Percentiles rank a stretch among this genome's conserved stretches.
Evolutionary conservation across 345 rosid species (phyloP).

Genomic region (Hibiscus trionum): DNA sequence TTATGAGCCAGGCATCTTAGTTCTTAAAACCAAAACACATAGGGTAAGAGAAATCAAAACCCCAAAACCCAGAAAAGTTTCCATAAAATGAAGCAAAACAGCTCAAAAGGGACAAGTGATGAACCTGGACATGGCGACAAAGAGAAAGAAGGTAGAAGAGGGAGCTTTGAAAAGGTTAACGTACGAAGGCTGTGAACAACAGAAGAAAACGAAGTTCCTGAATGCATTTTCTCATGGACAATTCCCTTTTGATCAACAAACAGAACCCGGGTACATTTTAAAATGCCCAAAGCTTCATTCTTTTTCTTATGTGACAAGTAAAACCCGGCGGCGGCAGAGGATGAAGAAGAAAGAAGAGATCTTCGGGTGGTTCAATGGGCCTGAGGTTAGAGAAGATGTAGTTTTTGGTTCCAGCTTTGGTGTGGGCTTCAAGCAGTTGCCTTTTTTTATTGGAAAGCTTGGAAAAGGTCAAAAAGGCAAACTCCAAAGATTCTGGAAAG

Average conservation of each 20-base stretch:
- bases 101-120: neutral
- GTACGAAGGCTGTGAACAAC: neutral
- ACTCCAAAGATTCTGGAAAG: neutral
- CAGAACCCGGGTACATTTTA: neutral
- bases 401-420: neutral
- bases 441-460: neutral
- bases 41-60: neutral
- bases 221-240: neutral
- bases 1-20: neutral
- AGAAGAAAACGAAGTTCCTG: neutral
- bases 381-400: neutral
- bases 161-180: neutral
- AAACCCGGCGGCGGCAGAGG: neutral
- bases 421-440: neutral
- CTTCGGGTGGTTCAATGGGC: neutral
- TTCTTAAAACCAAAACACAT: neutral
- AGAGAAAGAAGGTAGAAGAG: neutral
- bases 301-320: neutral
- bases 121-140: constrained; percentile 37
- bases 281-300: neutral
- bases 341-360: neutral
- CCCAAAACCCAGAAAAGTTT: neutral
- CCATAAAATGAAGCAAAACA: neutral
- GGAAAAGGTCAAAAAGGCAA: neutral
- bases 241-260: neutral